Evolutionary conservation across 345 rosid species (phyloP), one percentile per base, ranked within the genome.

Genomic region (Populus davidiana): DNA sequence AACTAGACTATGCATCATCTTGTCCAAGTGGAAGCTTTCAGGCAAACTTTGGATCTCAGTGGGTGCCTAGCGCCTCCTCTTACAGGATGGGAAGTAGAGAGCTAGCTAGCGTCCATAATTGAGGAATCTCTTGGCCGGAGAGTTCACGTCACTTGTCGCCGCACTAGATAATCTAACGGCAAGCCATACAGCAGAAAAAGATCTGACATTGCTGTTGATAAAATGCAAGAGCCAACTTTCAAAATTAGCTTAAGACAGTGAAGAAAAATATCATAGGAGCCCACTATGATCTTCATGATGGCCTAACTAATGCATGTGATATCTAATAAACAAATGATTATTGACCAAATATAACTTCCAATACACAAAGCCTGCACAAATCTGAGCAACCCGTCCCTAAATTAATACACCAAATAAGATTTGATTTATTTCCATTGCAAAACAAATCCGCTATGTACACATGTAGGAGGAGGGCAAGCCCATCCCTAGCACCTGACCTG

Each of bases 1-100:
- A 75, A 39, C 94, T 85, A 84, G 89, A 86, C 86, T 70, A 12
- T 16, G 6, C 17, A 14, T 1, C 50, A 4, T 47, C 52, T 47
- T 47, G 18, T 47, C 6, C 50, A 13, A 13, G 50, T 44, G 50
- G 17, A 44, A 13, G 50, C 17, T 44, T 44, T 13, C 5, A 44
- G 17, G 5, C 10, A 4, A 13, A 12, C 5, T 44, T 44, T 11
- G 50, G 50, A 11, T 44, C 50, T 13, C 16, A 12, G 50, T 44
- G 50, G 50, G 50, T 13, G 50, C 17, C 11, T 41, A 41, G 43
- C 44, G 10, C 44, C 50, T 44, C 2, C 17, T 11, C 5, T 44
- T 44, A 44, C 3, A 44, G 16, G 25, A 1, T 2, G 12, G 5
- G n/a, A 20, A 21, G 9, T 2, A 0, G 4, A 21, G 9, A n/a